A percentile compares a stretch with the other conserved stretches of the same genome.
These are phyloP conservation scores for Colletotrichum sp. DNA, from an alignment of 2,329 filamentous ascomycete genomes.

Conservation along the genomic window DNA sequence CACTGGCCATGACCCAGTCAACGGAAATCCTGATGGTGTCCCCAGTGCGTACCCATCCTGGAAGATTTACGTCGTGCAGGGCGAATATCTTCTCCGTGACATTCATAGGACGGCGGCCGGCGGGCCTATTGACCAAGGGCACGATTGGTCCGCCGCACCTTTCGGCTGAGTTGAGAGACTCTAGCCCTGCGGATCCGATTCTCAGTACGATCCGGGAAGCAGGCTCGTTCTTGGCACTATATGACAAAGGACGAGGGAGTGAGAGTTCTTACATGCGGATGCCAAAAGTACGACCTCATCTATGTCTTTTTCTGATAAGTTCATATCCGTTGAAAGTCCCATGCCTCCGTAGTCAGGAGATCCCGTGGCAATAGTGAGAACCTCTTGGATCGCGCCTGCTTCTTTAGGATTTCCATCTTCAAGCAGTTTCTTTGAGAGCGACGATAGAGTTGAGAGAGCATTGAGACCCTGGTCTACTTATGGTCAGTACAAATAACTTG, in stretches of 20 bases:
- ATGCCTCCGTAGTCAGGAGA: constrained; percentile 6
- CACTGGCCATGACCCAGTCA: constrained; percentile 52
- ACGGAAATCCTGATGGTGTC: constrained; percentile 46
- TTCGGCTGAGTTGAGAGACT: constrained; percentile 2
- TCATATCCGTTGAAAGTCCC: background rate
- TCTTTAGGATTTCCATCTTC: background rate
- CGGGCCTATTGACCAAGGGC: background rate
- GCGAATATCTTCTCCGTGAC: constrained; percentile 49
- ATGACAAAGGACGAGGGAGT: background rate
- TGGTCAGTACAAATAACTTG: background rate
- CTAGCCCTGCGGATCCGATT: background rate
- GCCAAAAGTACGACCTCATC: background rate
- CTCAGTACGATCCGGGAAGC: background rate
- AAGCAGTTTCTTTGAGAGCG: background rate
- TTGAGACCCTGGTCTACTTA: background rate
- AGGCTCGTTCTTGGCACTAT: background rate
- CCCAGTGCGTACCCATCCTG: constrained; percentile 38
- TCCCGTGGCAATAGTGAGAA: background rate
- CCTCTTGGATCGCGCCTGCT: background rate
- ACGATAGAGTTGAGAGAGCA: background rate
- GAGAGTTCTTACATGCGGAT: background rate
- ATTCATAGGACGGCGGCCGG: constrained; percentile 36
- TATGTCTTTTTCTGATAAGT: background rate
- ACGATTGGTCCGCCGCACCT: background rate
- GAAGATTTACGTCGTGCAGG: constrained; percentile 40